Evolutionary conservation across 2,329 filamentous ascomycete genomes (phyloP), one percentile per base, ranked within the genome.

Genomic region (Colletotrichum sp.): DNA sequence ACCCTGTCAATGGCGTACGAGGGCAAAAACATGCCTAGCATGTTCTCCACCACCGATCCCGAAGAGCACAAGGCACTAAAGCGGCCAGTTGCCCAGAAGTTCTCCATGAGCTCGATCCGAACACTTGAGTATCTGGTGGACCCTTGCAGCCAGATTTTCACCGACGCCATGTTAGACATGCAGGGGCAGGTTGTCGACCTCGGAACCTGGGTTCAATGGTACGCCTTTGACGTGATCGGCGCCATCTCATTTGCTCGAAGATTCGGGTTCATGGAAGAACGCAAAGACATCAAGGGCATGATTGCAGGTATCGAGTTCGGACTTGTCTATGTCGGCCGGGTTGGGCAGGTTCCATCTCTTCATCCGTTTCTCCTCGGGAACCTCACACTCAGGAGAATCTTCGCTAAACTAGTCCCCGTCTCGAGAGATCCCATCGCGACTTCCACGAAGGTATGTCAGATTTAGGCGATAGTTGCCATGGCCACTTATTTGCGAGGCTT

Each of bases 401-500:
- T 59, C 0, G 7, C 26, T 10, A 59, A 59, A 3, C 16, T 28
- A 16, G 24, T 28, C 24, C 8, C 55, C 24, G 4, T 28, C 55
- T 26, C 55, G 0, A 26, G 55, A 21, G 43, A 48, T 21, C 43
- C 43, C 43, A 48, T 48, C 10, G 43, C 43, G 3, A 48, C 43
- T 48, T 48, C 43, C 4, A 48, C 43, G 3, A 48, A 48, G 10
- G 43, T 48, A 21, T 21, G 18, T 48, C 6, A 2, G 6, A 48
- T 2, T 21, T 1, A 2, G 7, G 8, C 8, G 16, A 3, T 10
- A 43, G 36, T 43, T 8, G 36, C 14, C 4, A 2, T 4, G 14
- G 2, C 4, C 14, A 8, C 18, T 4, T 43, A 2, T 5, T 43
- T n/a, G 9, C 1, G 4, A 43, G 18, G 9, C 9, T 7, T n/a